Conservation (phyloP, 1,284 basidiomycete genomes). For the Agroathelia rolfsii region DNA sequence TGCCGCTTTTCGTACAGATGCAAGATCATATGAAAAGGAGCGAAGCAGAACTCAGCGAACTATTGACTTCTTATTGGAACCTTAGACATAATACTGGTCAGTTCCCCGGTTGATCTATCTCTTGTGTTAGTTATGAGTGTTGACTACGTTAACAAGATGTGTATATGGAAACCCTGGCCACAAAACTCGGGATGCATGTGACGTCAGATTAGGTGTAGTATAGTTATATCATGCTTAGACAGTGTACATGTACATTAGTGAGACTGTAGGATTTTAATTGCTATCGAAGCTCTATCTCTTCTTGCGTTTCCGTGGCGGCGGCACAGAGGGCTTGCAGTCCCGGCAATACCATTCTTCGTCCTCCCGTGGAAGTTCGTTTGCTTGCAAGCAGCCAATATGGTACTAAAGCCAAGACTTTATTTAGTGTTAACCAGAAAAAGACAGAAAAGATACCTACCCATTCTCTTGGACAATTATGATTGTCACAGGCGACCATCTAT, state of each 20-base stretch:
- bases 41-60: conserved; percentile 64
- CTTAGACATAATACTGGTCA: conserved; percentile 70
- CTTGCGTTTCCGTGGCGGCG: conserved; percentile 20
- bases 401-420: conserved; percentile 49
- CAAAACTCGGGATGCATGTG: conserved; percentile 53
- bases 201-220: conserved; percentile 22
- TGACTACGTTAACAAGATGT: too few species aligned
- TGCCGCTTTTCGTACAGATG: conserved; percentile 41
- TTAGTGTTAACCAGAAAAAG: conserved; percentile 7
- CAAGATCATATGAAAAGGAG: conserved; percentile 61
- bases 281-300: conserved; percentile 10
- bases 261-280: conserved; percentile 2
- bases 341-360: conserved; percentile 64
- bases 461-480: conserved; percentile 54
- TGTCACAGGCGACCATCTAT: conserved; percentile 82
- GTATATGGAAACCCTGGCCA: conserved; percentile 73
- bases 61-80: conserved; percentile 75
- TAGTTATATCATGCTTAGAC: conserved; percentile 1
- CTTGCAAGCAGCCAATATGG: conserved; percentile 62
- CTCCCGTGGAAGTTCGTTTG: conserved; percentile 49
- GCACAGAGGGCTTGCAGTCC: conserved; percentile 33
- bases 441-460: conserved; percentile 45
- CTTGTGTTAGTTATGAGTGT: neutral
- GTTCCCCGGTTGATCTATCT: conserved; percentile 9
- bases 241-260: conserved; percentile 11